Base-by-base conservation (phyloP, 2,329 filamentous ascomycete genomes). In the Proliferodiscus dingleyae region DNA sequence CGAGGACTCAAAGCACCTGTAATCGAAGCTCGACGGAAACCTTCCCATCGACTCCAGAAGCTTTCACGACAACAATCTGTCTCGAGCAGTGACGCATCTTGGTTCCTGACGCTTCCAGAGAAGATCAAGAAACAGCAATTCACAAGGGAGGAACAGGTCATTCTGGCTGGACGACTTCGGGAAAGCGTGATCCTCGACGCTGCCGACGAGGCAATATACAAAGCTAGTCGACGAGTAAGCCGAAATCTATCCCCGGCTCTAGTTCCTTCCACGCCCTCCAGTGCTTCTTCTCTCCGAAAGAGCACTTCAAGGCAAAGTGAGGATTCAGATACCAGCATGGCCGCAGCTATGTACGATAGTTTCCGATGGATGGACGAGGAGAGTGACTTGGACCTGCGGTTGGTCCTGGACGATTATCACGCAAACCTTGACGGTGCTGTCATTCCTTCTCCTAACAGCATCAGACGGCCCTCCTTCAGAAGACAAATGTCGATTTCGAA, bases 291-390 rank as follows among this genome's bases (percentile, higher is more conserved):
- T 56, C 55, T 51, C 53, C 59, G 55, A 54, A 48, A 46, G 29
- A 57, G 49, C 41, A 45, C 16, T 21, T n/a, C 49, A 18, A 55
- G 39, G 15, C 33, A 37, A 18, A 41, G 52, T 38, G 32, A 49
- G 16, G 44, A 41, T 33, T 47, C 50, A 19, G 42, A 50, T 39
- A 54, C 49, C 30, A 53, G 22, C 33, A 62, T 64, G 49, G 51
- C 56, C 22, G 57, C 57, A 28, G 50, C 55, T 3, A 60, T 86
- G 46, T 78, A 80, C 40, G 80, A 88, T 50, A 83, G 75, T 60
- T 85, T 89, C 54, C 74, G 81, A 39, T 88, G 85, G 83, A 69
- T 89, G 21, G 84, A 89, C 23, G 82, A 87, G 46, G 81, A 87
- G 43, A 77, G 83, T 15, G 78, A 85, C 42, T 68, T 90, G 24